Base-by-base conservation (phyloP, 2,329 filamentous ascomycete species). In the Venturia effusa region DNA sequence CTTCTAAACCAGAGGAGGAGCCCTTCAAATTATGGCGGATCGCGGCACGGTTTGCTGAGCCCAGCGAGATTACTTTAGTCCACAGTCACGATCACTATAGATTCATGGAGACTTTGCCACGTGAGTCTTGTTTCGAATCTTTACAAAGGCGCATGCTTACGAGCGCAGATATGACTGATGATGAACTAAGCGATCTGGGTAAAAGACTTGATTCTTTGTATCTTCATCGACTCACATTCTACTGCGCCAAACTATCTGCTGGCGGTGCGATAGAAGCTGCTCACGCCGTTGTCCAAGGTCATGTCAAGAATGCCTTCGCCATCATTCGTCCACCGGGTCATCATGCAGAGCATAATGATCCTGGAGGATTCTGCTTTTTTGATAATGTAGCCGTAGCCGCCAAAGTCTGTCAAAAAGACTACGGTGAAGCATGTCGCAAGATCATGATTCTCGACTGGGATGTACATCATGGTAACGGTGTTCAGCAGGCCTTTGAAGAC, bases 301-400 rank as follows among this genome's bases (percentile, higher is more conserved):
- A 85, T 64, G 89, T 97, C 62, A 96, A 95, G 74, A 99, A 99
- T 71, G 92, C 90, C 0, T 94, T 99, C 73, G 94, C 94, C 0
- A 88, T 99, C 43, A 96, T 99, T 70, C 85, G 94, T 17, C 94
- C 94, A 1, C 94, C 94, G 0, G 94, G 94, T 0, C 94, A 99
- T 71, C 94, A 99, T 74, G 94, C 94, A 0, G 94, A 99, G 73
- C 87, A 85, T 65, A 83, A 94, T 70, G 81, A 86, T 41, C 84
- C 93, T 0, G 94, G 96, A 83, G 94, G 94, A 0, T 99, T 99
- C 72, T 99, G 94, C 74, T 84, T 97, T 65, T 97, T 97, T 78
- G 97, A 99, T 78, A 99, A 99, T 71, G 94, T 97, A 3, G 92
- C 90, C 24, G 89, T 99, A 65, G 93, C 92, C 1, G 88, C 92